These are phyloP conservation scores for Irpex sp. DNA, from an alignment of 1,284 basidiomycete genomes.

Conservation along the genomic window DNA sequence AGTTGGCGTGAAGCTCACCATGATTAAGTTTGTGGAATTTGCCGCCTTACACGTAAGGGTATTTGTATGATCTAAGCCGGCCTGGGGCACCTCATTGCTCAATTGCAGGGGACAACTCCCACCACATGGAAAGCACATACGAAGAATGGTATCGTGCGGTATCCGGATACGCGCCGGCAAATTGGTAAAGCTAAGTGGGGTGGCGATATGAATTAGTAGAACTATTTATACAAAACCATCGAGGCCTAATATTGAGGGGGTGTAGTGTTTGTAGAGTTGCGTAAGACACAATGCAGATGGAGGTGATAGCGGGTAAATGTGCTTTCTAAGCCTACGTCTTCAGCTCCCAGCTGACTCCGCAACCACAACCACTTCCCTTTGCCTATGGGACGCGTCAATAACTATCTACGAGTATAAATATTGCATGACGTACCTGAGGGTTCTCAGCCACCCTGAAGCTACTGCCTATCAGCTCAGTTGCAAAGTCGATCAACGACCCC, in stretches of 20 bases:
- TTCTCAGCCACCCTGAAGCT: conserved; percentile 79
- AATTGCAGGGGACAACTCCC: too few relatives aligned
- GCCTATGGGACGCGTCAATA: conserved; percentile 32
- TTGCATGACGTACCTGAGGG: conserved; percentile 47
- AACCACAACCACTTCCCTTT: conserved; percentile 84
- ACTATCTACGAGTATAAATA: not conserved
- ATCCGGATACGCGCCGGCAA: too few relatives aligned
- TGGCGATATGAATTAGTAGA: too few relatives aligned
- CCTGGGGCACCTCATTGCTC: too few relatives aligned
- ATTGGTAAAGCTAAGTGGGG: too few relatives aligned
- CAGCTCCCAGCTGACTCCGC: conserved; percentile 89
- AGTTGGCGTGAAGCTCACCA: too few relatives aligned
- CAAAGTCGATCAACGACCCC: conserved; percentile 84
- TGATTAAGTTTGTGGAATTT: too few relatives aligned
- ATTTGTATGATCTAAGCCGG: too few relatives aligned
- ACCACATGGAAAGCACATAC: too few relatives aligned
- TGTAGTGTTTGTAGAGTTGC: not conserved
- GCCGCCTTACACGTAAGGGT: too few relatives aligned
- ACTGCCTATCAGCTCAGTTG: conserved; percentile 88
- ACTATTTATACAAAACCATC: too few relatives aligned
- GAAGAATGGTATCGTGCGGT: too few relatives aligned
- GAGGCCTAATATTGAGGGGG: not conserved
- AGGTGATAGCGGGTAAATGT: not conserved
- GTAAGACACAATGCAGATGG: not conserved
- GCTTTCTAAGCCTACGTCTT: conserved; percentile 31